A percentile compares a stretch with the other conserved stretches of the same genome.
Evolutionary conservation across 306 rosid species (phyloP).

Genomic region (Lagenaria siceraria): DNA sequence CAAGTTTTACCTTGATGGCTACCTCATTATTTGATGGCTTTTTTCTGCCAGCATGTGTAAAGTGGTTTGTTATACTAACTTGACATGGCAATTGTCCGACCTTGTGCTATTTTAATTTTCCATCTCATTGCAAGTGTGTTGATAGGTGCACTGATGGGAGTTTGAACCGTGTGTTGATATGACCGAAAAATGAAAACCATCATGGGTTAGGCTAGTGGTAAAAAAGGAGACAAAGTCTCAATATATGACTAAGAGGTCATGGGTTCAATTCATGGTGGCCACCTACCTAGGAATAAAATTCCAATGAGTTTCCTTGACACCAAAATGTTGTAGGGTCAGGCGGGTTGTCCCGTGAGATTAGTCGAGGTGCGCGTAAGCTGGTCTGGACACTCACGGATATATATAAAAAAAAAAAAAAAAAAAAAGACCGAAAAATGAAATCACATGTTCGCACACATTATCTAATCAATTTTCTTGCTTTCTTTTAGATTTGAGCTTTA

Average conservation of each 20-base stretch:
- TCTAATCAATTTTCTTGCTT: not conserved
- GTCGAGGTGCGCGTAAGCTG: too few relatives aligned
- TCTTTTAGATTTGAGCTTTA: not conserved
- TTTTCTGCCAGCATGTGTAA: not conserved
- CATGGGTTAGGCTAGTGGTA: too few relatives aligned
- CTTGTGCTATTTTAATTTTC: not conserved
- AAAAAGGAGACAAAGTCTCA: too few relatives aligned
- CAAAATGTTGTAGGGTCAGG: too few relatives aligned
- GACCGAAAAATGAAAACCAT: not conserved
- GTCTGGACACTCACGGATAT: too few relatives aligned
- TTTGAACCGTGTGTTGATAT: not conserved
- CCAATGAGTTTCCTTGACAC: too few relatives aligned
- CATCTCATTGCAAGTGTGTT: not conserved
- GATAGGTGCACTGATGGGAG: not conserved
- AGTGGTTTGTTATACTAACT: not conserved
- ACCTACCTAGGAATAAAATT: too few relatives aligned
- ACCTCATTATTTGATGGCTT: not conserved
- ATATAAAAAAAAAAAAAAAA: too few relatives aligned
- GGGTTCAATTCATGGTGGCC: too few relatives aligned
- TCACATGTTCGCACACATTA: not conserved
- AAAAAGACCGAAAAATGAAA: not conserved
- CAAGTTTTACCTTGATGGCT: not conserved
- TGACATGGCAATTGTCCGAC: not conserved
- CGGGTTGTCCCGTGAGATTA: too few relatives aligned
- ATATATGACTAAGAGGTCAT: too few relatives aligned